phyloP scores from a whole-genome alignment of 2,329 filamentous ascomycete genomes.

The Dactylella cylindrospora region DNA sequence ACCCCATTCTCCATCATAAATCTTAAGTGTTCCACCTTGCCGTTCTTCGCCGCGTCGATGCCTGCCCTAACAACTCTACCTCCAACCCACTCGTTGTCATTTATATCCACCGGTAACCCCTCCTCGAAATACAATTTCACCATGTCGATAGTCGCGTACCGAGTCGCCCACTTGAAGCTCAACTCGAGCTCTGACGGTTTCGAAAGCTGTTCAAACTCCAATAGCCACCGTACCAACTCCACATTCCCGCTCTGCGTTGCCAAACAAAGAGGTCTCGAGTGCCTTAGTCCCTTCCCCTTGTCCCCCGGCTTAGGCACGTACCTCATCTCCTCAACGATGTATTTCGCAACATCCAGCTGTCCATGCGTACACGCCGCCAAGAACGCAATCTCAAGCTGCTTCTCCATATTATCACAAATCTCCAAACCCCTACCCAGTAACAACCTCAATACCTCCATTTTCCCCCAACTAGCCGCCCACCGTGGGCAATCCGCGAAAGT shows the following conservation, averaged over 20 bases:
- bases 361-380: slow-evolving; percentile 19
- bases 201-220: background rate
- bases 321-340: slow-evolving; percentile 3
- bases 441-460: slow-evolving; percentile 3
- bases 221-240: slow-evolving; percentile 14
- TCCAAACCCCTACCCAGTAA: background rate
- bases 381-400: slow-evolving; percentile 13
- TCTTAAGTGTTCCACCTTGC: slow-evolving; percentile 8
- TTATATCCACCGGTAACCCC: slow-evolving; percentile 7
- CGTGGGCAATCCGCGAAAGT: slow-evolving; percentile 11
- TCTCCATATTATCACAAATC: slow-evolving; percentile 2
- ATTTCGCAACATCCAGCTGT: slow-evolving; percentile 10
- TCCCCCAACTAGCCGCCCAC: slow-evolving; percentile 6
- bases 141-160: slow-evolving; percentile 22
- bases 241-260: slow-evolving; percentile 33
- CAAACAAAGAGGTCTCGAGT: slow-evolving; percentile 7
- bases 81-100: background rate
- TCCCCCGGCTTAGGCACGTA: background rate
- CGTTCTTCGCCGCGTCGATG: slow-evolving; percentile 6
- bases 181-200: background rate
- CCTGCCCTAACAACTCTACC: background rate
- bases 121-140: slow-evolving; percentile 23
- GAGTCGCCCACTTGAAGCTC: slow-evolving; percentile 25
- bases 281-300: slow-evolving; percentile 3
- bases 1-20: slow-evolving; percentile 12